Conservation (phyloP, 2,329 filamentous ascomycete species). For the Sporothrix globosa region DNA sequence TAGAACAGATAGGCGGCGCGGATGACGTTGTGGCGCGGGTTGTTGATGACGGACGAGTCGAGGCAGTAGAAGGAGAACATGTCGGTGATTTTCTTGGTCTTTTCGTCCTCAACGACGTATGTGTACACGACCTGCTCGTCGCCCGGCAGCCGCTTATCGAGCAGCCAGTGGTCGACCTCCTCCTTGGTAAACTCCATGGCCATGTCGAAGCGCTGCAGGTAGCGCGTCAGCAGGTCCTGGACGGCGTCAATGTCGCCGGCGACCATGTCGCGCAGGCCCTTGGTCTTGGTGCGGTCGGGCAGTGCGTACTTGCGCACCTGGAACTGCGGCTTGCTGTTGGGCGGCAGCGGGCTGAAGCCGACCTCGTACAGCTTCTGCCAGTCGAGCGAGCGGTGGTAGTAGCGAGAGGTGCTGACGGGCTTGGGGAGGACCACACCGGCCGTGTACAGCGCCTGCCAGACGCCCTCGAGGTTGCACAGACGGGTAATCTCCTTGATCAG, state of each 20-base stretch:
- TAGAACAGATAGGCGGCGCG: conserved; percentile 96
- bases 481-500: conserved; percentile 98
- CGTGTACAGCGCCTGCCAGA: conserved; percentile 96
- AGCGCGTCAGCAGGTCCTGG: conserved; percentile 72
- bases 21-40: conserved; percentile 75
- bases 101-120: conserved; percentile 80
- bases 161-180: conserved; percentile 86
- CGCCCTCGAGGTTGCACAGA: conserved; percentile 79
- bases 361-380: conserved; percentile 96
- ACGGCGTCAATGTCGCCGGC: conserved; percentile 77
- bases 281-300: conserved; percentile 71
- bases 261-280: conserved; percentile 79
- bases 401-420: conserved; percentile 89
- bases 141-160: conserved; percentile 66
- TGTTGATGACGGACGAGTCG: conserved; percentile 87
- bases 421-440: conserved; percentile 88
- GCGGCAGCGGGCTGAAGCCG: conserved; percentile 86
- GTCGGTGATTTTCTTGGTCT: conserved; percentile 79
- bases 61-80: conserved; percentile 97
- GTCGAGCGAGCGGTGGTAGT: conserved; percentile 91
- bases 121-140: conserved; percentile 88
- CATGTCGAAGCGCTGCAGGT: conserved; percentile 79
- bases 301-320: conserved; percentile 87
- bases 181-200: conserved; percentile 77
- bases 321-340: conserved; percentile 78